Conservation (phyloP, 2,329 filamentous ascomycete genomes). For the Calonectria crousiana region DNA sequence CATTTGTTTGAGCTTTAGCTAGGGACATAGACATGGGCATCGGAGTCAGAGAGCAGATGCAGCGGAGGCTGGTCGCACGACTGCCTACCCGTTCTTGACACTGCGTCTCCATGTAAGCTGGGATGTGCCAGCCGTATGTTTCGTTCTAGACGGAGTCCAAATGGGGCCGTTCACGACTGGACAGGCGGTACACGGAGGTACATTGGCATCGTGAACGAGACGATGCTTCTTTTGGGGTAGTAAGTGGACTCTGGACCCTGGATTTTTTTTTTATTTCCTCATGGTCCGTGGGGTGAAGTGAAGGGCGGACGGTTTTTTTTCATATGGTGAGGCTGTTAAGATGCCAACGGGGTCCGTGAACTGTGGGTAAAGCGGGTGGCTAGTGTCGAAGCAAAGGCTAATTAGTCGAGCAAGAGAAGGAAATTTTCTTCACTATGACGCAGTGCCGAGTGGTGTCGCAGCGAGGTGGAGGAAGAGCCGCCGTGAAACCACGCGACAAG, state of each 20-base stretch:
- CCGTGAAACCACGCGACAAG: conserved; percentile 14
- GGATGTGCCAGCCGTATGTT: conserved; percentile 11
- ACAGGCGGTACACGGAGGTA: conserved; percentile 10
- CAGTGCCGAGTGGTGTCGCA: not conserved
- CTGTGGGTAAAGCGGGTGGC: conserved; percentile 6
- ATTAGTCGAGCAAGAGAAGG: not conserved
- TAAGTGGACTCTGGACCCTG: conserved; percentile 20
- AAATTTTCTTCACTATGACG: conserved; percentile 7
- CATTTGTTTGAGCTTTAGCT: not conserved
- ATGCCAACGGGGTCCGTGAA: conserved; percentile 16
- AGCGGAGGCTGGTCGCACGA: conserved; percentile 16
- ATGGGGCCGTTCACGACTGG: conserved; percentile 2
- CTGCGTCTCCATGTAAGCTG: not conserved
- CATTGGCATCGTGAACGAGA: conserved; percentile 7
- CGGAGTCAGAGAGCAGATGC: not conserved
- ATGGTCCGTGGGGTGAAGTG: conserved; percentile 17
- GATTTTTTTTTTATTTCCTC: conserved; percentile 14
- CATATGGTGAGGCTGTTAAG: conserved; percentile 23
- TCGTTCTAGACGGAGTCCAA: not conserved
- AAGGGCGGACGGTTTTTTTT: not conserved
- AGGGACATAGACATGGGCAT: not conserved
- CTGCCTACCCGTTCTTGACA: not conserved
- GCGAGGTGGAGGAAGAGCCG: not conserved
- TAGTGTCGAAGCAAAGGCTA: conserved; percentile 6
- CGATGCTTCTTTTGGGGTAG: conserved; percentile 9